phyloP scores from a whole-genome alignment of 2,329 filamentous ascomycete species.

The Xylariomycetidae sp. region DNA sequence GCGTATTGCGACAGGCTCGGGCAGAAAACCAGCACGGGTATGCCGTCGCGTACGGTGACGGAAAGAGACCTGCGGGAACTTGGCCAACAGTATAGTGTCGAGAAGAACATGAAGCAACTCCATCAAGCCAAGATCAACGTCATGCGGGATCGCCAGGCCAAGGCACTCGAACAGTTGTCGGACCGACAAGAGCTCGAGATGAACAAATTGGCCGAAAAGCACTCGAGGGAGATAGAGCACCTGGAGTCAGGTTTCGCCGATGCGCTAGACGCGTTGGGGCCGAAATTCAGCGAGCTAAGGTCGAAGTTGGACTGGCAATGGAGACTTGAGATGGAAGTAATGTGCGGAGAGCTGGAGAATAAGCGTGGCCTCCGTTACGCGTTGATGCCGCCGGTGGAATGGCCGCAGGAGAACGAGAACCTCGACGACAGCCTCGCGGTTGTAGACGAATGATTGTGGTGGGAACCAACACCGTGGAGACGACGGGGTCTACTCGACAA shows the following conservation, averaged over 20 bases:
- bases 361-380: slow-evolving; percentile 38
- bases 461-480: no score
- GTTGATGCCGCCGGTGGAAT: slow-evolving; percentile 31
- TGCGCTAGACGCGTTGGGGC: slow-evolving; percentile 44
- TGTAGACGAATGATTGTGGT: slow-evolving; percentile 13
- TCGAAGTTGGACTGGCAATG: slow-evolving; percentile 42
- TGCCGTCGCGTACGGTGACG: slow-evolving; percentile 49
- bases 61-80: slow-evolving; percentile 54
- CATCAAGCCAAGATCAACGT: slow-evolving; percentile 59
- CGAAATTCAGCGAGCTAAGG: slow-evolving; percentile 39
- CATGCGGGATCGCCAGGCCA: slow-evolving; percentile 57
- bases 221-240: slow-evolving; percentile 41
- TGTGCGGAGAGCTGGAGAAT: slow-evolving; percentile 46
- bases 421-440: slow-evolving; percentile 16
- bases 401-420: slow-evolving; percentile 30
- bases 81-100: slow-evolving; percentile 54
- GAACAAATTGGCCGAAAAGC: slow-evolving; percentile 37
- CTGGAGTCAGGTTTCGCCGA: slow-evolving; percentile 40
- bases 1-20: slow-evolving; percentile 55
- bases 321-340: slow-evolving; percentile 45
- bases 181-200: slow-evolving; percentile 49
- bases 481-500: no score
- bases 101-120: slow-evolving; percentile 52
- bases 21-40: slow-evolving; percentile 29
- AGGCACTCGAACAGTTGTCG: slow-evolving; percentile 53